phyloP scores from a whole-genome alignment of 352 stramenopile genomes.

The Globisporangium lucens region DNA sequence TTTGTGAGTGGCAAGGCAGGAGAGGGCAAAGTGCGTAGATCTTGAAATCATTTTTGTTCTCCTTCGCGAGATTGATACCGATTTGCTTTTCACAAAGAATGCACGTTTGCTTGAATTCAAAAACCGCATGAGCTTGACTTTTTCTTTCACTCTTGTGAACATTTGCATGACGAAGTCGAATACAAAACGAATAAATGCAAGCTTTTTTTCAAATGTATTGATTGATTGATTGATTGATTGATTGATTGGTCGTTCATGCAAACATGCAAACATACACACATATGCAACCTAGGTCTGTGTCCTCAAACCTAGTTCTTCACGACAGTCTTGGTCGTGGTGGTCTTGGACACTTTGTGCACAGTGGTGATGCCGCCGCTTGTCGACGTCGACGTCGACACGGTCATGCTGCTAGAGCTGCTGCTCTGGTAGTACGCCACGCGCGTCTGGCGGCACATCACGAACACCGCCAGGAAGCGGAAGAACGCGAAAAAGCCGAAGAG shows the following conservation, averaged over 20 bases:
- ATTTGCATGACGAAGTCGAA: not conserved
- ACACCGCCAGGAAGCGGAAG: constrained; percentile 12
- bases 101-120: not conserved
- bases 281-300: not conserved
- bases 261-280: not conserved
- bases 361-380: constrained; percentile 7
- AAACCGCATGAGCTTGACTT: not conserved
- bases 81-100: not conserved
- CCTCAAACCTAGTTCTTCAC: constrained; percentile 9
- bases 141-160: no score
- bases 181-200: not conserved
- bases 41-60: not conserved
- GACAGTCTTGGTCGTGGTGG: constrained; percentile 10
- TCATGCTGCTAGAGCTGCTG: not conserved
- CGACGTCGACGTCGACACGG: constrained; percentile 2
- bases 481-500: constrained; percentile 15
- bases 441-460: constrained; percentile 12
- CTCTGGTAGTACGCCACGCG: constrained; percentile 7
- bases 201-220: not conserved
- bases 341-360: constrained; percentile 10
- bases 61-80: not conserved
- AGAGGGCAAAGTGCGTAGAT: not conserved
- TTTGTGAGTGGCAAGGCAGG: not conserved
- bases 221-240: not conserved
- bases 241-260: not conserved